Evolutionary conservation across 163 green algal genomes (phyloP), one percentile per base, ranked within the genome.

Genomic region (Smithsoniella earleae): DNA sequence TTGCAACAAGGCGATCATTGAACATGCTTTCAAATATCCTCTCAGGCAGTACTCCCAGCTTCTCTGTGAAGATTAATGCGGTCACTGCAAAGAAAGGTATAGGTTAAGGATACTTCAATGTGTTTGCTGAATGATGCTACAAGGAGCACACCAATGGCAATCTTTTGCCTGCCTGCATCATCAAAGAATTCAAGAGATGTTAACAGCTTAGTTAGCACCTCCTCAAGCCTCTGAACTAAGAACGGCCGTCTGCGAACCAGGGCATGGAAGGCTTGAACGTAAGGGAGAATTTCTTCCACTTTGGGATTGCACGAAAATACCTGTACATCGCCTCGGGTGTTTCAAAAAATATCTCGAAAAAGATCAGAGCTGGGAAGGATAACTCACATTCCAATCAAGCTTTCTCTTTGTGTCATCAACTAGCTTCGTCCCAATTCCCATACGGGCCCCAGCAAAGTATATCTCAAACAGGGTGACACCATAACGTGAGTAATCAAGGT

Each of bases 401-500:
- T 83, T 76, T 75, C 85, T 80, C 74, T 90, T 91, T 66, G 86
- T 81, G 55, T 91, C 87, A 22, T 84, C 78, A 38, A 84, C 82
- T 36, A 92, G 81, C 52, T 85, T 89, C 54, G 82, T 82, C 66
- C 89, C 88, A 2, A 82, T 85, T 38, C 82, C 83, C 55, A 97
- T 77, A n/a, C 89, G 86, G 28, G 83, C 87, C 30, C 92, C 92
- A 20, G 86, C 89, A 79, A 97, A 97, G 2, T 93, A 81, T 46
- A 97, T 88, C 88, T 98, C 93, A 76, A 98, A 98, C 22, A 98
- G 82, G 1, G 91, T 95, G 72, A 98, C 93, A 36, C 91, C 91
- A 91, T 98, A 98, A 34, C 93, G 85, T 2, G 81, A 91, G 74
- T 96, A 98, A 77, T 98, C 93, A 4, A 98, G 83, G 38, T 96